phyloP scores from a whole-genome alignment of 176 grass and related monocot species.

The Triticum monococcum region DNA sequence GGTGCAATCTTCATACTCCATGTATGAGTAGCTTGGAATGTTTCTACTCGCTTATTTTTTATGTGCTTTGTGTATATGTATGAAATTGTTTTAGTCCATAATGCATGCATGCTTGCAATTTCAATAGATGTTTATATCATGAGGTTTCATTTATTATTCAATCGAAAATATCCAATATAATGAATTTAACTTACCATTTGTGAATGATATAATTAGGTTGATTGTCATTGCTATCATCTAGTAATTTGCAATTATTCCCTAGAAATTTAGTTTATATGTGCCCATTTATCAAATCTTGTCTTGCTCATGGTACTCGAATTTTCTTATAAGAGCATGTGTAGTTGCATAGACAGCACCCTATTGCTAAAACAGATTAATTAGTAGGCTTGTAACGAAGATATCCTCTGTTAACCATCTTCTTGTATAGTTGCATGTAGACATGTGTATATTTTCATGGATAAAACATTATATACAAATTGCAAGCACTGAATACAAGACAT shows the following conservation, averaged over 20 bases:
- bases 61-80: neutral
- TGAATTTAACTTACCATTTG: constrained; percentile 27
- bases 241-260: neutral
- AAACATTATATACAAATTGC: neutral
- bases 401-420: neutral
- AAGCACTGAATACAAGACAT: constrained; percentile 22
- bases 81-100: neutral
- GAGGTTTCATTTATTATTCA: neutral
- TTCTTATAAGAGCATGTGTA: too few species aligned
- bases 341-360: too few species aligned
- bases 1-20: neutral
- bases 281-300: too few species aligned
- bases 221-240: neutral
- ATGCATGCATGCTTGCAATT: neutral
- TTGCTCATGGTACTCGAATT: too few species aligned
- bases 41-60: neutral
- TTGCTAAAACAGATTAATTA: too few species aligned
- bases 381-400: neutral
- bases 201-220: too few species aligned
- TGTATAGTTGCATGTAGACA: neutral
- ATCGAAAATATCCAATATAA: neutral
- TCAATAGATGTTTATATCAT: neutral
- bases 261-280: neutral
- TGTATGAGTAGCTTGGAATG: neutral
- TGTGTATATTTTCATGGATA: neutral